Conservation (phyloP, 2,329 filamentous ascomycete species). For the Aspergillus glaucus region DNA sequence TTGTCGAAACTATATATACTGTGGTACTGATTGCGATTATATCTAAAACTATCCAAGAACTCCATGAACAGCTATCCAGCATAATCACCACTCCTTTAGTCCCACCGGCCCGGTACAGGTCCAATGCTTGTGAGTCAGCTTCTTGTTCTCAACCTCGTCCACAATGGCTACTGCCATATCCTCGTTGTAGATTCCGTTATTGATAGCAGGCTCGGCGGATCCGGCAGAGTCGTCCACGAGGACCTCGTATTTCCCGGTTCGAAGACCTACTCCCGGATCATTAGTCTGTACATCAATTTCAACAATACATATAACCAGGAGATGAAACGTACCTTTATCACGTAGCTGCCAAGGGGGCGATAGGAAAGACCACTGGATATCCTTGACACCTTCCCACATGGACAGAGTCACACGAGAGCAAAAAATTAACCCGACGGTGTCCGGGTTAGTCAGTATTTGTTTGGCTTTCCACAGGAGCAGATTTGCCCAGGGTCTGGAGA, state of each 20-base stretch:
- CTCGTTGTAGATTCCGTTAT: not conserved
- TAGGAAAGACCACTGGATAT: not conserved
- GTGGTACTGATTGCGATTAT: too few species aligned
- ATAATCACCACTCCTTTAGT: not conserved
- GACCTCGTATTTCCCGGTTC: not conserved
- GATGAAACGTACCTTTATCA: not conserved
- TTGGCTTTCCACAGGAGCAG: not conserved
- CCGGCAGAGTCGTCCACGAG: not conserved
- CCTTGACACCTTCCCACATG: not conserved
- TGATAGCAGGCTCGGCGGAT: not conserved
- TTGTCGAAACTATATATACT: too few species aligned
- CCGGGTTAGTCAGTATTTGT: not conserved
- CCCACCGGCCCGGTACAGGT: not conserved
- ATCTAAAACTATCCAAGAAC: too few species aligned
- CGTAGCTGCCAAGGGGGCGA: not conserved
- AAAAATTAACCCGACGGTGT: not conserved
- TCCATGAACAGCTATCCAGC: too few species aligned
- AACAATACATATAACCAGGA: not conserved
- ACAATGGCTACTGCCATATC: not conserved
- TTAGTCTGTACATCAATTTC: not conserved
- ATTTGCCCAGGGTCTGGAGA: not conserved
- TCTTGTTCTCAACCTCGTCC: not conserved
- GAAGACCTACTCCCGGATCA: not conserved
- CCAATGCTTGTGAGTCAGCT: not conserved
- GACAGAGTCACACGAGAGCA: not conserved